Conservation (phyloP, 352 stramenopile genomes). For the Thalassiosira exigua region DNA sequence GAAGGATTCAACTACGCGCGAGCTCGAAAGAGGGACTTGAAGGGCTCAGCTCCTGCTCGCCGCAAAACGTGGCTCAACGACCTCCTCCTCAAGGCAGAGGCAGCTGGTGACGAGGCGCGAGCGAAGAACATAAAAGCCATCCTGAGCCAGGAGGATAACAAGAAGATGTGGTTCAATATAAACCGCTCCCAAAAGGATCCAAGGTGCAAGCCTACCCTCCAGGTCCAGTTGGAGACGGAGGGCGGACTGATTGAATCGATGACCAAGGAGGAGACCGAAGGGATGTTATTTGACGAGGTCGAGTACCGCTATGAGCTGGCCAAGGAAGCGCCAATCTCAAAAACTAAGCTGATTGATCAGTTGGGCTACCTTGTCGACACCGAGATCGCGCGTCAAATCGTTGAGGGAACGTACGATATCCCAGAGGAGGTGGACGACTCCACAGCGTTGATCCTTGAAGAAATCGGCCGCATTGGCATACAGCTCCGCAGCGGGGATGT, state of each 20-base stretch:
- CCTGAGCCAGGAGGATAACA: not conserved
- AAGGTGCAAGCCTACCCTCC: not conserved
- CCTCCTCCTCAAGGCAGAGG: not conserved
- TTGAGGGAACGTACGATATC: slow-evolving; percentile 15
- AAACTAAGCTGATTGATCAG: slow-evolving; percentile 10
- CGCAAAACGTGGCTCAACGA: not conserved
- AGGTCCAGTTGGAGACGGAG: not conserved
- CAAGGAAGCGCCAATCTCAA: not conserved
- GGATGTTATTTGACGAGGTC: slow-evolving; percentile 2
- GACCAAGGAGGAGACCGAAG: slow-evolving; percentile 7
- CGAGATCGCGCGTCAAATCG: not conserved
- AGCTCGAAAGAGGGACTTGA: not conserved
- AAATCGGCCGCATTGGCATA: slow-evolving; percentile 8
- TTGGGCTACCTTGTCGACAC: slow-evolving; percentile 16
- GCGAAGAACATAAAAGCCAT: not conserved
- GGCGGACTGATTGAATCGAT: not conserved
- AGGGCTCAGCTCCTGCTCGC: not conserved
- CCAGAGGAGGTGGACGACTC: not conserved
- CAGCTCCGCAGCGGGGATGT: slow-evolving; percentile 7
- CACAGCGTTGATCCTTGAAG: slow-evolving; percentile 12
- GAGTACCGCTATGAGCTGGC: slow-evolving; percentile 10
- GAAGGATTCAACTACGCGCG: not conserved
- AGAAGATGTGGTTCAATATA: slow-evolving; percentile 7
- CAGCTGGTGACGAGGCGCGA: not conserved
- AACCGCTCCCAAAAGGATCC: slow-evolving; percentile 5